These are phyloP conservation scores for Dioszegia hungarica DNA, from an alignment of 768 basidiomycete genomes.

Conservation along the genomic window DNA sequence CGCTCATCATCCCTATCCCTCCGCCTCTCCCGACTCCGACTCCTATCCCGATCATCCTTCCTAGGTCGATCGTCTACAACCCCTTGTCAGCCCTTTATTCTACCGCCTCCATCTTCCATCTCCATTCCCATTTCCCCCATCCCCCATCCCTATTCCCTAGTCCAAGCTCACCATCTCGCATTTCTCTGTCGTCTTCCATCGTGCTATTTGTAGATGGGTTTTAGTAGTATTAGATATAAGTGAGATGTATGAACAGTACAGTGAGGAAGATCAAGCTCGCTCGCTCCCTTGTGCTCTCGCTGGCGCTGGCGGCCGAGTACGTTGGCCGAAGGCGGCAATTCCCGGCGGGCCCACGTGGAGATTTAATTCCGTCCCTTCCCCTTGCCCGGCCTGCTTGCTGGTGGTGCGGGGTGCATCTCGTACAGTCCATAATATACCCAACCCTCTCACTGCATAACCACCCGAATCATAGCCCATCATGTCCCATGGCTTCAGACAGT, in stretches of 20 bases:
- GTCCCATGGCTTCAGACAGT: constrained; percentile 19
- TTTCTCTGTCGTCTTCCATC: constrained; percentile 46
- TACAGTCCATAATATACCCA: too few species aligned
- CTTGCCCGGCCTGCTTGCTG: too few species aligned
- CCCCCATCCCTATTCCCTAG: constrained; percentile 19
- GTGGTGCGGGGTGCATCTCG: too few species aligned
- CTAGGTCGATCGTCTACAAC: constrained; percentile 11
- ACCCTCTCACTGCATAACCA: not conserved
- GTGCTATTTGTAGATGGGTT: too few species aligned
- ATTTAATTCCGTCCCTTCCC: too few species aligned
- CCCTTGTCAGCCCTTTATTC: constrained; percentile 1
- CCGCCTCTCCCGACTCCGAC: constrained; percentile 36
- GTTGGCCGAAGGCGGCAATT: too few species aligned
- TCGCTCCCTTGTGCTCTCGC: not conserved
- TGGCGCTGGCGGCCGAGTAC: too few species aligned
- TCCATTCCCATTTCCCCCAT: constrained; percentile 26
- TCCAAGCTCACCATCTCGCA: constrained; percentile 39
- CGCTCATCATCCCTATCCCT: constrained; percentile 48
- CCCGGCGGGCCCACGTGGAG: too few species aligned
- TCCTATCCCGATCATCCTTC: constrained; percentile 24
- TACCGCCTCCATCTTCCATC: not conserved
- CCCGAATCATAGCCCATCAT: constrained; percentile 2
- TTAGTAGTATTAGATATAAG: not conserved
- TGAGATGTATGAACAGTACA: not conserved
- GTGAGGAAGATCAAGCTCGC: not conserved